Evolutionary conservation across 768 basidiomycete species (phyloP), one percentile per base, ranked within the genome.

Genomic region (Lactarius hengduanensis): DNA sequence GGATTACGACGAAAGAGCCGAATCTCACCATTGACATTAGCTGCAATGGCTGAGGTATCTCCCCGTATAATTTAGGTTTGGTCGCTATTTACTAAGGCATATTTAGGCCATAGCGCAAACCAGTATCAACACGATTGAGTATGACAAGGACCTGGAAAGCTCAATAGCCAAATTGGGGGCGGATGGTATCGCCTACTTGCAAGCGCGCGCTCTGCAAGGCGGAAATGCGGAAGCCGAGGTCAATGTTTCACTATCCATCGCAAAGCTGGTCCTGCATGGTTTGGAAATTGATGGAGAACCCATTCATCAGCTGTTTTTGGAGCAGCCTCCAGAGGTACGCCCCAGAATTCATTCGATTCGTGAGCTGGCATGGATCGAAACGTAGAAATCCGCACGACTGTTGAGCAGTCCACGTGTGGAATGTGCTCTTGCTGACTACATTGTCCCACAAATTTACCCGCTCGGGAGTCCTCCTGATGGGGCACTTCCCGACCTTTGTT

Each of bases 321-420:
- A 82, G 28, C 73, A 76, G 26, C 32, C 55, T 26, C 26, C 59
- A 36, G 69, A 70, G 47, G 67, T 60, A 34, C 10, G 57, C 59
- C 15, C 4, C 57, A 8, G 26, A 13, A 36, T 22, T 54, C 13
- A 47, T 57, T 18, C 30, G 34, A 15, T 45, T 20, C 22, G 30
- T 7, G n/a, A 50, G 26, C 43, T 40, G 16, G 2, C 53, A 30
- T 45, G n/a, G 41, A 57, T 34, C 47, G 20, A 36, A 26, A 18
- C 26, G 38, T 41, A 69, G 69, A 64, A 57, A 58, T 43, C 32
- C 8, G 45, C 47, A 1, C 67, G 67, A n/a, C 61, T 63, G 30
- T 77, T 81, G 30, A 76, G 76, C 41, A n/a, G 77, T 89, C 2
- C 83, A 86, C 18, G 78, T 83, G 2, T 92, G 90, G 90, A 90